Percentiles rank a stretch among this genome's conserved stretches.
phyloP scores from a whole-genome alignment of 2,329 filamentous ascomycete genomes.

The Fusarium nisikadoi region DNA sequence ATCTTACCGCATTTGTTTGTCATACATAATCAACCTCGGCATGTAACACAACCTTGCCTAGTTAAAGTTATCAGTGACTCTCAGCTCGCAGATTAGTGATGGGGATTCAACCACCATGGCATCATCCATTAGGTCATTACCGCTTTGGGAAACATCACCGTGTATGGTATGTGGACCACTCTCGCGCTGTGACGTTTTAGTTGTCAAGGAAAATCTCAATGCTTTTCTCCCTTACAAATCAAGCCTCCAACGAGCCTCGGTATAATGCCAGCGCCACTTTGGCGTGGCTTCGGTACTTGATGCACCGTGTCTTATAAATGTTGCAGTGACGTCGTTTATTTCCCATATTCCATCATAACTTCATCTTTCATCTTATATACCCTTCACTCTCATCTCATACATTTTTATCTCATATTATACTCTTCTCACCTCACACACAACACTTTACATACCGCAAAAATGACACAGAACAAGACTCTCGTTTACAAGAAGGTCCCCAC shows the following conservation, averaged over 20 bases:
- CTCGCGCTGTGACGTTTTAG: conserved; percentile 28
- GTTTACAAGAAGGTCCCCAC: conserved; percentile 77
- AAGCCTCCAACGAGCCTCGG: conserved; percentile 19
- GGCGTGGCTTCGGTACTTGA: conserved; percentile 9
- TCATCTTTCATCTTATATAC: not conserved
- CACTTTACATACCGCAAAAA: conserved; percentile 30
- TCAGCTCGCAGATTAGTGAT: not conserved
- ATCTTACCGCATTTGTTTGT: not conserved
- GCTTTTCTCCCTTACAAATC: conserved; percentile 24
- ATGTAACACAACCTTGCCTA: not conserved
- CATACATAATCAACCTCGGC: not conserved
- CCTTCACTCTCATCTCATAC: not conserved
- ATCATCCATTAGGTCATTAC: conserved; percentile 22
- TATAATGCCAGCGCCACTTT: conserved; percentile 13
- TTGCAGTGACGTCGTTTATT: conserved; percentile 21
- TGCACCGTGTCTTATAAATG: conserved; percentile 9
- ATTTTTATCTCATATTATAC: not conserved
- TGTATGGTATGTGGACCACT: conserved; percentile 15
- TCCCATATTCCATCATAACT: not conserved
- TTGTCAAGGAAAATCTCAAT: conserved; percentile 6
- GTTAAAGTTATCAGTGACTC: too few species aligned
- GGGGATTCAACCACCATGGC: not conserved
- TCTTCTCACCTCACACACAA: not conserved
- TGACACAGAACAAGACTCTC: conserved; percentile 74
- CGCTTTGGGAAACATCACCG: conserved; percentile 35